Conservation (phyloP, 176 grass and related monocot species). For the Aegilops bicornis region DNA sequence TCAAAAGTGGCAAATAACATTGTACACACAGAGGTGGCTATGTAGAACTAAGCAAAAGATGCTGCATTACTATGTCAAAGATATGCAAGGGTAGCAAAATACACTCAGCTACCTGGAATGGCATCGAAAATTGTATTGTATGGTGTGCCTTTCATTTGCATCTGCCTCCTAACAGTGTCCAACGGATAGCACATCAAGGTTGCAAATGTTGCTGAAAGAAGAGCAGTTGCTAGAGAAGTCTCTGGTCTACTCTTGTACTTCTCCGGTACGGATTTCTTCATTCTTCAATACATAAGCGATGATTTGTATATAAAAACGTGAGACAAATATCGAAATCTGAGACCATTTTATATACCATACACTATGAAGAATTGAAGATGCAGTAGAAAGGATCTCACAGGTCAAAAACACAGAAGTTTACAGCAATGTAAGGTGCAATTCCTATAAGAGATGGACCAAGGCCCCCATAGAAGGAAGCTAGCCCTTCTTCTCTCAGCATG, state of each 20-base stretch:
- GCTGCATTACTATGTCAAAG: neutral
- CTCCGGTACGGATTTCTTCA: constrained; percentile 97
- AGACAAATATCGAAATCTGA: neutral
- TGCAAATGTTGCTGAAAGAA: constrained; percentile 88
- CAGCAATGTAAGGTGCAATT: constrained; percentile 97
- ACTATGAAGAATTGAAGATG: neutral
- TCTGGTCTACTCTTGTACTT: constrained; percentile 85
- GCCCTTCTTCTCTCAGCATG: constrained; percentile 92
- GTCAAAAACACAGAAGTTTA: constrained; percentile 99
- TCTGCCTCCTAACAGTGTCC: constrained; percentile 95
- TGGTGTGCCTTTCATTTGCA: constrained; percentile 97
- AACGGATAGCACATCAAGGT: constrained; percentile 93
- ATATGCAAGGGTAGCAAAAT: neutral
- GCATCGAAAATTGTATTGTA: constrained; percentile 86
- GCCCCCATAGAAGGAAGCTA: constrained; percentile 87
- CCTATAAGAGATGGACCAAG: constrained; percentile 92
- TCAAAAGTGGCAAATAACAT: constrained; percentile 3
- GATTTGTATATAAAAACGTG: neutral
- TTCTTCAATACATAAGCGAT: constrained; percentile 42
- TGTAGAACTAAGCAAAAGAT: constrained; percentile 9
- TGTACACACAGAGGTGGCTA: constrained; percentile 18
- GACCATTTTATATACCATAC: constrained; percentile 13
- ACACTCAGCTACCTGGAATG: constrained; percentile 57
- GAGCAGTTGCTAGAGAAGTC: constrained; percentile 85
- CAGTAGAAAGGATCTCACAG: constrained; percentile 62